Conservation (phyloP, 257 asterid genomes). For the Petunia axillaris region DNA sequence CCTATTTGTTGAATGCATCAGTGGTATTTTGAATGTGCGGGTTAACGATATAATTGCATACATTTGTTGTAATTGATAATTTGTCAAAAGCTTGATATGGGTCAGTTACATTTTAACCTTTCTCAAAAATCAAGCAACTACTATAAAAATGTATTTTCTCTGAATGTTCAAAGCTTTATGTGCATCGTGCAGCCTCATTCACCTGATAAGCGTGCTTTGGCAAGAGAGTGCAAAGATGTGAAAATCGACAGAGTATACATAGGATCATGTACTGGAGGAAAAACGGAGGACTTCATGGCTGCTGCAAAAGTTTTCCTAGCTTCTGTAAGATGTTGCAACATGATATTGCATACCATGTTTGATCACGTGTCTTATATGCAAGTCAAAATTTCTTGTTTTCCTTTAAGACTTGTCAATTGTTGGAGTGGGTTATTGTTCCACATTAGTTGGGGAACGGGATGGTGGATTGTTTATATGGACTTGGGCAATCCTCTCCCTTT, state of each 20-base stretch:
- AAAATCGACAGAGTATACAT: too few relatives aligned
- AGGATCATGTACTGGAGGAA: too few relatives aligned
- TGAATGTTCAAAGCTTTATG: too few relatives aligned
- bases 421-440: too few relatives aligned
- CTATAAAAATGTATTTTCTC: background rate
- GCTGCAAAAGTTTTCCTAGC: constrained; percentile 91
- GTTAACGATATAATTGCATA: background rate
- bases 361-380: too few relatives aligned
- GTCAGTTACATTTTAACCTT: background rate
- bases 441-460: too few relatives aligned
- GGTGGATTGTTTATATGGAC: too few relatives aligned
- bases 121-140: background rate
- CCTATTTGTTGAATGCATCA: background rate
- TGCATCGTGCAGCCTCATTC: constrained; percentile 80
- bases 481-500: too few relatives aligned
- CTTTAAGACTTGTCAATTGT: too few relatives aligned
- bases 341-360: too few relatives aligned
- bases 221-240: too few relatives aligned
- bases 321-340: constrained; percentile 48
- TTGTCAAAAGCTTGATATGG: background rate
- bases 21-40: background rate
- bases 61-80: background rate
- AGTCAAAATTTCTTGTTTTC: too few relatives aligned
- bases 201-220: constrained; percentile 84
- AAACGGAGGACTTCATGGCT: constrained; percentile 43